These are phyloP conservation scores for Arthrobotrys conoides DNA, from an alignment of 2,329 filamentous ascomycete genomes.

Conservation along the genomic window DNA sequence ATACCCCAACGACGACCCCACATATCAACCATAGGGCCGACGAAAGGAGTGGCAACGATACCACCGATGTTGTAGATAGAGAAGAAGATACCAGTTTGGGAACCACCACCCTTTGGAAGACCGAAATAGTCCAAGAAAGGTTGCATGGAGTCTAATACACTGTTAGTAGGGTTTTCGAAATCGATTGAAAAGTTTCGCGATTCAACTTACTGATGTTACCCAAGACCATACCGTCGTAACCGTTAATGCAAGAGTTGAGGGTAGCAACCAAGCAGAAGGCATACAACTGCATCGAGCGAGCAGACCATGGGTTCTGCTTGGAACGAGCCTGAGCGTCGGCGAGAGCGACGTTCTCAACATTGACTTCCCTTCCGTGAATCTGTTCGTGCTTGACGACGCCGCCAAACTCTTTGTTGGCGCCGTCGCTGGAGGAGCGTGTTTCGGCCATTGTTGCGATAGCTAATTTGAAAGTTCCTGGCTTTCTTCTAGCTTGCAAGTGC, in stretches of 20 bases:
- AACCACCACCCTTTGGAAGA: constrained; percentile 68
- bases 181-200: not conserved
- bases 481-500: constrained; percentile 53
- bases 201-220: constrained; percentile 66
- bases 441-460: constrained; percentile 56
- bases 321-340: constrained; percentile 59
- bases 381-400: constrained; percentile 58
- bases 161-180: constrained; percentile 14
- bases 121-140: constrained; percentile 67
- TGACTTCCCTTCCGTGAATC: constrained; percentile 49
- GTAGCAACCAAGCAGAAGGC: constrained; percentile 71
- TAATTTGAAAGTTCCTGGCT: constrained; percentile 53
- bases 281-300: constrained; percentile 68
- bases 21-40: constrained; percentile 70
- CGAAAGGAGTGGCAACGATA: constrained; percentile 69
- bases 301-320: constrained; percentile 66
- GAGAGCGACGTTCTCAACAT: constrained; percentile 58
- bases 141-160: constrained; percentile 68
- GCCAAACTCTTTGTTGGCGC: constrained; percentile 60
- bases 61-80: constrained; percentile 72
- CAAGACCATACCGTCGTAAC: constrained; percentile 71
- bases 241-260: constrained; percentile 72
- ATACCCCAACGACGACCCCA: constrained; percentile 70
- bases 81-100: constrained; percentile 71
- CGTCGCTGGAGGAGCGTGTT: constrained; percentile 49